Evolutionary conservation across 2,329 filamentous ascomycete genomes (phyloP).

Genomic region (Sarocladium kiliense): DNA sequence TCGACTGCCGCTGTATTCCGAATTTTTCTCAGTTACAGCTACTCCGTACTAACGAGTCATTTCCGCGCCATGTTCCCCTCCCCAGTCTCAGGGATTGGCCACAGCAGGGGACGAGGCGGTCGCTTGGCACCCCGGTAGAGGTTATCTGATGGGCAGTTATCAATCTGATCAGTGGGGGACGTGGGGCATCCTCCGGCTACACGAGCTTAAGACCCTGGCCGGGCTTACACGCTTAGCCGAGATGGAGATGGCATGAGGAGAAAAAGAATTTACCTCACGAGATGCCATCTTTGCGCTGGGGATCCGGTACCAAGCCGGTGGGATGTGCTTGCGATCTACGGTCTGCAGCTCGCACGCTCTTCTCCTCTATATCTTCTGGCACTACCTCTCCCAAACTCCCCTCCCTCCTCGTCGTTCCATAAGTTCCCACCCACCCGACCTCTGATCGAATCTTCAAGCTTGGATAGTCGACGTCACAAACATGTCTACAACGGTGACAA

Average conservation of each 20-base stretch:
- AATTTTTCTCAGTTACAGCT: not conserved
- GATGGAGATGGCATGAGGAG: constrained; percentile 1
- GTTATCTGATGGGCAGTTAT: constrained; percentile 9
- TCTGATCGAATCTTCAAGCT: not conserved
- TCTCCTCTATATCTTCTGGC: not conserved
- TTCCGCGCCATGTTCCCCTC: not conserved
- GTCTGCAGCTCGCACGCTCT: not conserved
- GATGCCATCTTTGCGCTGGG: not conserved
- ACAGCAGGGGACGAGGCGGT: not conserved
- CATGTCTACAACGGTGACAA: constrained; percentile 3
- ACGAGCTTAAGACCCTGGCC: not conserved
- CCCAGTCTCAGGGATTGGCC: not conserved
- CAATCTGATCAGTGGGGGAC: constrained; percentile 7
- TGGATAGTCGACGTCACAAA: not conserved
- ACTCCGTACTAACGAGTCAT: constrained; percentile 8
- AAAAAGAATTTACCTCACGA: constrained; percentile 4
- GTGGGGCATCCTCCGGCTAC: not conserved
- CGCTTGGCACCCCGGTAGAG: constrained; percentile 1
- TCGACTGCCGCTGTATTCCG: not conserved
- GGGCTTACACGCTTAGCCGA: constrained; percentile 2
- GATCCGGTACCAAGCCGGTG: not conserved
- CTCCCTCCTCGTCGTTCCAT: not conserved
- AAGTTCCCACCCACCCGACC: not conserved
- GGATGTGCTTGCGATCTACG: not conserved
- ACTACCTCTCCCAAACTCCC: not conserved